A percentile compares a stretch with the other conserved stretches of the same genome.
Evolutionary conservation across 208 protist genomes (phyloP).

Genomic region (Strigomonas culicis): DNA sequence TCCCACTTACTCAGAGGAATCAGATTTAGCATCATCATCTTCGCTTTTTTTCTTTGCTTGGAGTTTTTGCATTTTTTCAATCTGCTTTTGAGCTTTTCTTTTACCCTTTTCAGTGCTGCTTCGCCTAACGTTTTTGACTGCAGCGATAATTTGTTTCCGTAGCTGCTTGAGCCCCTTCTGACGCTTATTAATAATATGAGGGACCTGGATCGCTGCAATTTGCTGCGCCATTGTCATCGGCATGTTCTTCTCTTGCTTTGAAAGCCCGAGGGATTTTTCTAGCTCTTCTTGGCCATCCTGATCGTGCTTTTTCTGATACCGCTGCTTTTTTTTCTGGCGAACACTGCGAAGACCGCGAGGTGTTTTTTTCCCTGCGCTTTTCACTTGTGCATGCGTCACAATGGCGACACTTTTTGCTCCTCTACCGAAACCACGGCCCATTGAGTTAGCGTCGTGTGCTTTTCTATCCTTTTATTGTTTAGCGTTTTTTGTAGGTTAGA

Average conservation of each 20-base stretch:
- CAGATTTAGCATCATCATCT: slow-evolving; percentile 9
- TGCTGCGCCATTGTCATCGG: slow-evolving; percentile 68
- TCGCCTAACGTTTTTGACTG: slow-evolving; percentile 62
- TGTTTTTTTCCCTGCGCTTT: slow-evolving; percentile 64
- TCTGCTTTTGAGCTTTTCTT: background rate
- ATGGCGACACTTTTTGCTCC: slow-evolving; percentile 81
- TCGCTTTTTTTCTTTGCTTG: slow-evolving; percentile 8
- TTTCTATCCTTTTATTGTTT: too few species aligned
- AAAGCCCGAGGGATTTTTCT: slow-evolving; percentile 65
- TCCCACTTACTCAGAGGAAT: background rate
- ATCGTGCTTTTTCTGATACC: slow-evolving; percentile 36
- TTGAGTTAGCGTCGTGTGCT: slow-evolving; percentile 15
- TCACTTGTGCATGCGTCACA: slow-evolving; percentile 74
- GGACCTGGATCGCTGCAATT: slow-evolving; percentile 72
- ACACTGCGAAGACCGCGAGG: slow-evolving; percentile 67
- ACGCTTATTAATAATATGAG: slow-evolving; percentile 69
- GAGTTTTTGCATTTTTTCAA: slow-evolving; percentile 9
- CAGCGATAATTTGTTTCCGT: slow-evolving; percentile 67
- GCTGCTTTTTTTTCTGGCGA: slow-evolving; percentile 62
- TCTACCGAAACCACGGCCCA: slow-evolving; percentile 84
- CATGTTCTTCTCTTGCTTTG: slow-evolving; percentile 21
- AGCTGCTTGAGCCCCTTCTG: slow-evolving; percentile 70
- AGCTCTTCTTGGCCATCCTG: slow-evolving; percentile 48
- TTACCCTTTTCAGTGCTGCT: slow-evolving; percentile 19
- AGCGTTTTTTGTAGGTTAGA: too few species aligned